Base-by-base conservation (phyloP, 2,329 filamentous ascomycete genomes). In the Ophiosphaerella korrae region DNA sequence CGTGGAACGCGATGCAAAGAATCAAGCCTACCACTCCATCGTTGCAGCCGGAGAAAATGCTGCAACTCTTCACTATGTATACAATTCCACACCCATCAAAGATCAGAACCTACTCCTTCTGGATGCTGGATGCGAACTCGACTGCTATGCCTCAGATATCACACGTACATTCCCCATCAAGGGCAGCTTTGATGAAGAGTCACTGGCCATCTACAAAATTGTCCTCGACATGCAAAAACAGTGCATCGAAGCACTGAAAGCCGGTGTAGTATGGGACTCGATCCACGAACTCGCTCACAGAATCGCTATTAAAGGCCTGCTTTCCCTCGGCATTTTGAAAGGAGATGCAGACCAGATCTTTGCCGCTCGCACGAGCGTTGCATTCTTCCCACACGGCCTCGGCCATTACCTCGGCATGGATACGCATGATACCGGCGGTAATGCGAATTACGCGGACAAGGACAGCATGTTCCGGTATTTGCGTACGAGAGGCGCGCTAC, bases 391-490 rank as follows among this genome's bases (percentile, higher is more conserved):
- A 13, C 79, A 81, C 51, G 79, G 79, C 0, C 64, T 81, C 3
- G 79, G 79, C 1, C 79, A 81, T 53, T 80, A 80, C 50, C 69
- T 81, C 0, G 79, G 79, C 31, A 80, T 81, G 78, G 78, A 81
- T 57, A 81, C 78, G 24, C 79, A 81, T 58, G 79, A 81, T 48
- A 72, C 70, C 0, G 79, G 78, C 21, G 79, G 79, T 2, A 75
- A 80, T 34, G 70, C 78, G 1, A 76, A 80, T 56, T 80, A 80
- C 60, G 67, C 66, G 7, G 94, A 99, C 69, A 78, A 82, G 52
- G 92, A 99, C 71, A 79, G 84, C 32, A 85, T 97, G 82, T 97
- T 97, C 76, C 82, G 85, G 45, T 97, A 97, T 69, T 78, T 99
- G 53, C 82, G 94, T 38, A 87, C 96, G 34, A 80, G 94, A 45